Evolutionary conservation across 345 rosid genomes (phyloP).

Genomic region (Eucalyptus sp.): DNA sequence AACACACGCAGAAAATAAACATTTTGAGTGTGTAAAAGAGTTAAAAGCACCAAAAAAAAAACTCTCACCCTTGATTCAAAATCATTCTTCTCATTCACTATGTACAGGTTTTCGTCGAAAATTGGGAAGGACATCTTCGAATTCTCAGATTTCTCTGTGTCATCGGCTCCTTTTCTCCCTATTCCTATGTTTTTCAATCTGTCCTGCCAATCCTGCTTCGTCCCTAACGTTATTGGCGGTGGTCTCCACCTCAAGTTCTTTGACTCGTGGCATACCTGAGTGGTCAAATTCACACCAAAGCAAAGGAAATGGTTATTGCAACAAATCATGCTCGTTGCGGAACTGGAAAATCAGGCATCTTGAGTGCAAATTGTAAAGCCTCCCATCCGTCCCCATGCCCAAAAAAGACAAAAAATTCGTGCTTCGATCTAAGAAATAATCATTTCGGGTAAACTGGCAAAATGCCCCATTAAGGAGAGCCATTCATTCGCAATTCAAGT

Average conservation of each 20-base stretch:
- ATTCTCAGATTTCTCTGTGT: slow-evolving; percentile 43
- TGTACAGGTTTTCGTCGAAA: slow-evolving; percentile 55
- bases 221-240: slow-evolving; percentile 25
- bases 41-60: background rate
- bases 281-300: background rate
- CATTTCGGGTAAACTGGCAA: background rate
- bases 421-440: background rate
- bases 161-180: slow-evolving; percentile 61
- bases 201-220: slow-evolving; percentile 84
- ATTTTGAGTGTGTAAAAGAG: background rate
- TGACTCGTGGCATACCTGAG: slow-evolving; percentile 46
- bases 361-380: background rate
- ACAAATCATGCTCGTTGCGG: background rate
- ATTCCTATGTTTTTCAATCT: slow-evolving; percentile 52
- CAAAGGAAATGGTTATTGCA: background rate
- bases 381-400: background rate
- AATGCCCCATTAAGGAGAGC: background rate
- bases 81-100: slow-evolving; percentile 56
- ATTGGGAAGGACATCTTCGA: slow-evolving; percentile 52
- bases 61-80: slow-evolving; percentile 64
- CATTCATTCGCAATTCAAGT: background rate
- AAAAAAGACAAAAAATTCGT: background rate
- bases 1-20: background rate
- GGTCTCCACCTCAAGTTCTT: slow-evolving; percentile 50
- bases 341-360: background rate